Base-by-base conservation (phyloP, 352 stramenopile genomes). In the Peronospora destructor region DNA sequence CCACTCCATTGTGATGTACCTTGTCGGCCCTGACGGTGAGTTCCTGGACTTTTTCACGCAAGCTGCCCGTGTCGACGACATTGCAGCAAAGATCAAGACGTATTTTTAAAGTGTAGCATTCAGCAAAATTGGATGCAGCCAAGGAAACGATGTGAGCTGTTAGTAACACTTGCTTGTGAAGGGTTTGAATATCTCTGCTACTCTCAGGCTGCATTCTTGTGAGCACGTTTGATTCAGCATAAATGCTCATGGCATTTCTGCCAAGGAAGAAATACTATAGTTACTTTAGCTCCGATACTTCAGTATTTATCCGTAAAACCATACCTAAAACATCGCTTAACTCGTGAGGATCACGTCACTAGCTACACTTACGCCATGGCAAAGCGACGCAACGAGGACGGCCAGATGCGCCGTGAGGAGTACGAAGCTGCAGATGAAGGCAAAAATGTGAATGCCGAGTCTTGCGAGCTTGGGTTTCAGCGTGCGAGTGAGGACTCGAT, bases 11-110 rank as follows among this genome's bases (percentile, higher is more conserved):
- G 96, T 99, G 30, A 95, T 99, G 74, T 99, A 99, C 73, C 94
- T 99, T 55, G 78, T 98, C 46, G 84, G 84, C 0, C 89, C 96
- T 1, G 87, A 97, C 40, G 97, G 97, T 43, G 85, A 98, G 61
- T 97, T 99, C 62, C 73, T 98, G 14, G 96, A 99, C 66, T 99
- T 98, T 65, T 99, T 98, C 67, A 99, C 96, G 55, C 96, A 99
- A 73, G 88, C 88, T 46, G 97, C 95, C 59, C 76, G 87, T 58
- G 87, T 95, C 7, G 85, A 91, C 56, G 93, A 98, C 77, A 95
- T 98, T 49, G 87, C 88, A 12, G 81, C 92, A 37, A 98, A 97
- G 63, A 96, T 98, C 48, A 89, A 87, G 63, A 59, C 65, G 39
- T 76, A 87, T 62, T 71, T 87, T 30, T 85, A 68, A 64, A 30